Percentiles rank a stretch among this genome's conserved stretches.
phyloP scores from a whole-genome alignment of 1,284 basidiomycete species.

The Blastosporella zonata region DNA sequence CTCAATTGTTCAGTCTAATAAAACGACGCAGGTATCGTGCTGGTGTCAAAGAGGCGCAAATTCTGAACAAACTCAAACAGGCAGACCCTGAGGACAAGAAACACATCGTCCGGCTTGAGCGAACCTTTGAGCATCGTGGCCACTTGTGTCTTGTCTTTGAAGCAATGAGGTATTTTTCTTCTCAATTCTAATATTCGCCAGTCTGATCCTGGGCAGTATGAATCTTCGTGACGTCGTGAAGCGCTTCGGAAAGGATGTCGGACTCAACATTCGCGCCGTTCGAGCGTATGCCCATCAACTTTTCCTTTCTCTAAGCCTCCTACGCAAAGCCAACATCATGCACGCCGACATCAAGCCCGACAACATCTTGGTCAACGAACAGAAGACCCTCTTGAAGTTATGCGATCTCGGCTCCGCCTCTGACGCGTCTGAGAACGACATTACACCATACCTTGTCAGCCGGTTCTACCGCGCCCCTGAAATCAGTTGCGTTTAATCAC shows the following conservation, averaged over 20 bases:
- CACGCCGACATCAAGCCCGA: conserved; percentile 99
- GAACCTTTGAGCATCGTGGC: conserved; percentile 95
- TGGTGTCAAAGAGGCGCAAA: conserved; percentile 89
- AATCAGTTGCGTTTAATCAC: conserved; percentile 69
- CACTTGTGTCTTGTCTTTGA: conserved; percentile 98
- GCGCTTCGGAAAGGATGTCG: conserved; percentile 98
- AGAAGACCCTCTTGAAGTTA: conserved; percentile 90
- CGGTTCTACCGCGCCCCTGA: conserved; percentile 98
- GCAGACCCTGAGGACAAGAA: conserved; percentile 97
- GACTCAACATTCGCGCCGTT: conserved; percentile 95
- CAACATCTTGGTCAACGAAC: conserved; percentile 94
- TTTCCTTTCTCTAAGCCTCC: conserved; percentile 82
- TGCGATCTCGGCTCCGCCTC: conserved; percentile 97
- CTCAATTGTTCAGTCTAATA: conserved; percentile 2
- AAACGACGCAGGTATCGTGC: conserved; percentile 77
- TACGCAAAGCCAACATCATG: conserved; percentile 90
- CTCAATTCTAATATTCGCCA: not conserved
- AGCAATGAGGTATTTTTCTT: conserved; percentile 68
- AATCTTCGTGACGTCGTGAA: conserved; percentile 98
- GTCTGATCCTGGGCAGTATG: conserved; percentile 60
- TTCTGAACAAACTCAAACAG: conserved; percentile 82
- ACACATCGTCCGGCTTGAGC: conserved; percentile 87
- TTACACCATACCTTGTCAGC: conserved; percentile 97
- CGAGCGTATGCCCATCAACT: conserved; percentile 96
- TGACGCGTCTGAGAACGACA: conserved; percentile 92